Evolutionary conservation across 257 asterid genomes (phyloP).

Genomic region (Solanum microdontum): DNA sequence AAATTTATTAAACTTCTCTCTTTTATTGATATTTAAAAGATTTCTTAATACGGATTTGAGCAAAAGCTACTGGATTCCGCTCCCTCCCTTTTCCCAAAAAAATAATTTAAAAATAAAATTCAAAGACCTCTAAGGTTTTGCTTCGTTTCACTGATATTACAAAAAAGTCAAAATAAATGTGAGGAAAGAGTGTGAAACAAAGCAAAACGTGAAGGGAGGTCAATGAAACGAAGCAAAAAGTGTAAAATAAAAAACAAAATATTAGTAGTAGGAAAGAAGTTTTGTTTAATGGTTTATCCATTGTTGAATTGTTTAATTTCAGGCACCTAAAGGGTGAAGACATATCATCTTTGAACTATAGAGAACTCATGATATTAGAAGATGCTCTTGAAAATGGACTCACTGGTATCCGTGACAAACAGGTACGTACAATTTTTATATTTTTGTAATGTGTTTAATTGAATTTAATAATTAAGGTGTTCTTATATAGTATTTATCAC

Average conservation of each 20-base stretch:
- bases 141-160: too few species aligned
- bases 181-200: too few species aligned
- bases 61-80: too few species aligned
- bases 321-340: conserved; percentile 96
- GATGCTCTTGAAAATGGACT: conserved; percentile 77
- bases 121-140: too few species aligned
- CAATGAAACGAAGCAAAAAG: too few species aligned
- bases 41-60: background rate
- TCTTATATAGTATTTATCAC: background rate
- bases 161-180: too few species aligned
- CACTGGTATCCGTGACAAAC: conserved; percentile 47
- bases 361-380: conserved; percentile 80
- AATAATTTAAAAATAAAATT: too few species aligned
- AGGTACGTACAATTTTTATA: conserved; percentile 7
- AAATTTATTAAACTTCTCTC: background rate
- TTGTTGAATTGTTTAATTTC: background rate
- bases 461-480: background rate
- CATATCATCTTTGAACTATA: conserved; percentile 58
- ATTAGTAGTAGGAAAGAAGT: too few species aligned
- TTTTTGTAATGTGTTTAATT: background rate
- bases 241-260: too few species aligned
- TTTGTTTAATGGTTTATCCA: background rate
- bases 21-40: background rate
- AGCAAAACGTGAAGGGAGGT: too few species aligned
- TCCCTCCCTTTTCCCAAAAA: too few species aligned